phyloP scores from a whole-genome alignment of 1,284 basidiomycete genomes.

The Ustilago crameri region DNA sequence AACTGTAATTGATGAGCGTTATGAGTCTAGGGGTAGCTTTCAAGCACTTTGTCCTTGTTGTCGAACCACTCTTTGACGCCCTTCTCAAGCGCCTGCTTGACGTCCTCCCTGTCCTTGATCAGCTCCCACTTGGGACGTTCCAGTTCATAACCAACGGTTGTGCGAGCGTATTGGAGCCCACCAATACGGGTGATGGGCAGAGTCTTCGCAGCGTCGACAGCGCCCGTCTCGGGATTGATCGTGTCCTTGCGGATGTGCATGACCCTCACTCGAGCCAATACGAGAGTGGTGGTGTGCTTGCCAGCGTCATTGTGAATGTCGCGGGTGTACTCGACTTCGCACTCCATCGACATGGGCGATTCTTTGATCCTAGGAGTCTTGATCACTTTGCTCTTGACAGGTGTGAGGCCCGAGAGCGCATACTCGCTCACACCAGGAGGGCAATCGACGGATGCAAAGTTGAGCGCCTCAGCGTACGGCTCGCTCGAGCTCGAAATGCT shows the following conservation, averaged over 20 bases:
- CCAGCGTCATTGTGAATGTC: constrained; percentile 50
- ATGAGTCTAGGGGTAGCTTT: constrained; percentile 27
- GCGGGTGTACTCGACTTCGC: constrained; percentile 47
- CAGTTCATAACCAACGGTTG: constrained; percentile 45
- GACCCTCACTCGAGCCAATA: constrained; percentile 49
- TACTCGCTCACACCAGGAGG: constrained; percentile 53
- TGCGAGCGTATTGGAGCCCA: constrained; percentile 50
- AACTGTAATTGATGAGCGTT: not conserved
- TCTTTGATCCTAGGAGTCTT: constrained; percentile 55
- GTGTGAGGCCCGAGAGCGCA: constrained; percentile 53
- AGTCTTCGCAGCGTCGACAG: constrained; percentile 48
- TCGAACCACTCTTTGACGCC: constrained; percentile 38
- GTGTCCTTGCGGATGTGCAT: constrained; percentile 58
- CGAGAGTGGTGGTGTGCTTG: constrained; percentile 55
- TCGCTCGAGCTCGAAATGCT: constrained; percentile 53
- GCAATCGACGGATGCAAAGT: constrained; percentile 57
- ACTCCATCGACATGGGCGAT: constrained; percentile 58
- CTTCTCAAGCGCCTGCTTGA: constrained; percentile 36
- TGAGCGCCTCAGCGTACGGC: constrained; percentile 57
- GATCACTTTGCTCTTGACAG: constrained; percentile 50
- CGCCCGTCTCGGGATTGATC: constrained; percentile 42
- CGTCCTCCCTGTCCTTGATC: constrained; percentile 39
- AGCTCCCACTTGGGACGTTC: constrained; percentile 48
- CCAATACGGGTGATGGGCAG: constrained; percentile 53
- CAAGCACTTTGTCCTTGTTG: constrained; percentile 33